Evolutionary conservation across 116 monocot genomes (phyloP).

Genomic region (Dioscorea cayenensis): DNA sequence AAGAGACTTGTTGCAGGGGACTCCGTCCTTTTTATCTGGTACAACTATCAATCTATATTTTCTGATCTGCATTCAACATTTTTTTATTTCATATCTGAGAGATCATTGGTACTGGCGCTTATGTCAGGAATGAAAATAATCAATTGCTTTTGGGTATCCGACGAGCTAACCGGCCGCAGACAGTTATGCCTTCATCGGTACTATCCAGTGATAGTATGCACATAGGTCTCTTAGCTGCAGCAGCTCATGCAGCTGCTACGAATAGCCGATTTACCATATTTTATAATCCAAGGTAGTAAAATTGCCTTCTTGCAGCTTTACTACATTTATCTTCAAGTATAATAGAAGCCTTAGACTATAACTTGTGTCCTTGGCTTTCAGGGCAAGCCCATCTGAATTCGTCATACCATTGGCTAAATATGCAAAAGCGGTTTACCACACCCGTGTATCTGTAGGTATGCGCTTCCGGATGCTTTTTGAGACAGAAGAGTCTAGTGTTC

Average conservation of each 20-base stretch:
- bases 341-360: background rate
- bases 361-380: slow-evolving; percentile 13
- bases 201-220: slow-evolving; percentile 98
- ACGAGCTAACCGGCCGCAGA: slow-evolving; percentile 36
- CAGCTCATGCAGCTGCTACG: slow-evolving; percentile 94
- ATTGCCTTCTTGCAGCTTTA: background rate
- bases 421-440: slow-evolving; percentile 60
- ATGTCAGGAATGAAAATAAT: slow-evolving; percentile 35
- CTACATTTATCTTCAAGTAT: background rate
- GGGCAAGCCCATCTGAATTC: slow-evolving; percentile 63
- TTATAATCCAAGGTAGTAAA: slow-evolving; percentile 53
- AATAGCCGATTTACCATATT: slow-evolving; percentile 94
- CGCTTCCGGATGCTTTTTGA: slow-evolving; percentile 66
- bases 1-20: slow-evolving; percentile 49
- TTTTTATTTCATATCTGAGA: background rate
- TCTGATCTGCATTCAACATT: background rate
- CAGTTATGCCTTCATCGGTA: slow-evolving; percentile 79
- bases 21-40: slow-evolving; percentile 62
- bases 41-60: background rate
- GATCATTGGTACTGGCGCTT: background rate
- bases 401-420: slow-evolving; percentile 57
- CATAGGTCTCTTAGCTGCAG: slow-evolving; percentile 96
- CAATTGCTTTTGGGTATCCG: slow-evolving; percentile 35
- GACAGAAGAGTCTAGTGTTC: slow-evolving; percentile 61
- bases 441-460: slow-evolving; percentile 63